Conservation (phyloP, 768 basidiomycete genomes). For the Pulveroboletus ravenelii region DNA sequence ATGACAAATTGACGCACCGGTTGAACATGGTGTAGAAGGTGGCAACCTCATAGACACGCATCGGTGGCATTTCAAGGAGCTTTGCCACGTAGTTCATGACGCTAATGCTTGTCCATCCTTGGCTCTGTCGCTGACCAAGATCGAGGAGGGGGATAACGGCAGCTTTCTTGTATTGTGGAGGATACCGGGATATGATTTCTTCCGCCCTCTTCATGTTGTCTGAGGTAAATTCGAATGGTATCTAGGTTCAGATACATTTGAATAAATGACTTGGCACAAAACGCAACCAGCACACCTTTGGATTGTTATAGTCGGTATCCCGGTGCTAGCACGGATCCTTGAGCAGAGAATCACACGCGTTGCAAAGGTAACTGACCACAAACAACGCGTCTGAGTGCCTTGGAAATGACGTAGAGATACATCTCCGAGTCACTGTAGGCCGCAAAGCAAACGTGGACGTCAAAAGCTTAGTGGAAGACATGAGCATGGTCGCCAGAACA, state of each 20-base stretch:
- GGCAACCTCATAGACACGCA: conserved; percentile 99
- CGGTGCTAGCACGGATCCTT: conserved; percentile 62
- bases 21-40: conserved; percentile 99
- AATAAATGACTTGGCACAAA: background rate
- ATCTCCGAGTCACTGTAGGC: conserved; percentile 18
- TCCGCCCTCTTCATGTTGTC: conserved; percentile 83
- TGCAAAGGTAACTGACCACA: conserved; percentile 52
- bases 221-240: conserved; percentile 79
- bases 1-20: conserved; percentile 49
- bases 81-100: conserved; percentile 99
- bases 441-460: conserved; percentile 13
- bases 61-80: conserved; percentile 88
- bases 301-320: conserved; percentile 92
- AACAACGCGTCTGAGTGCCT: conserved; percentile 81
- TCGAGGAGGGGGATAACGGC: conserved; percentile 96
- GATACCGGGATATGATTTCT: conserved; percentile 90
- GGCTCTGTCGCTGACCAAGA: conserved; percentile 95
- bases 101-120: conserved; percentile 96
- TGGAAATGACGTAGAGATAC: conserved; percentile 36
- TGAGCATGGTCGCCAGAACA: conserved; percentile 6
- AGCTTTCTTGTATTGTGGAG: conserved; percentile 97
- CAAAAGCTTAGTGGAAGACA: conserved; percentile 20
- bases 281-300: conserved; percentile 49
- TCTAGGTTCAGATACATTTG: conserved; percentile 41
- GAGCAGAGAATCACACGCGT: conserved; percentile 9